Percentiles rank a stretch among this genome's conserved stretches.
Conservation (phyloP, 495 filamentous ascomycete species). For the Penicillium manginii region DNA sequence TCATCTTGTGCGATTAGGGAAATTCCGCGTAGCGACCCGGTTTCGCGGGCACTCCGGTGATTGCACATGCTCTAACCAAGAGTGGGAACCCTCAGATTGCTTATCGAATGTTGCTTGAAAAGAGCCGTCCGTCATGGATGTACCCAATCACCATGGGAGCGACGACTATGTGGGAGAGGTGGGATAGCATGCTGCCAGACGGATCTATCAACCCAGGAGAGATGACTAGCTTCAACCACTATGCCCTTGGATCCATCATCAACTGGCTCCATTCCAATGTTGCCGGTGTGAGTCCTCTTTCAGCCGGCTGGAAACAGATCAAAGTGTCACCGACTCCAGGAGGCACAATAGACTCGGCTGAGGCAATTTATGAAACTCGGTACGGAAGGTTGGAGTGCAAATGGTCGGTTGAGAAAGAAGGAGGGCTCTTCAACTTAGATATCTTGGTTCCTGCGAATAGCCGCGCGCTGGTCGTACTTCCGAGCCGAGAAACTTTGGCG, state of each 20-base stretch:
- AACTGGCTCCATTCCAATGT: constrained; percentile 37
- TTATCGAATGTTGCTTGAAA: constrained; percentile 48
- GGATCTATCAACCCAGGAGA: constrained; percentile 55
- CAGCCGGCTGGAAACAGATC: constrained; percentile 13
- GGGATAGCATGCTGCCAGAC: constrained; percentile 57
- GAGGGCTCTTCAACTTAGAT: background rate
- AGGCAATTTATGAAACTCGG: constrained; percentile 4
- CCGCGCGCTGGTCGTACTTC: constrained; percentile 4
- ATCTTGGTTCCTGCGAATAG: constrained; percentile 7
- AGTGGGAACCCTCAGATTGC: constrained; percentile 34
- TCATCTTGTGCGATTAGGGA: constrained; percentile 31
- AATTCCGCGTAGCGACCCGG: constrained; percentile 58
- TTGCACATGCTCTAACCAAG: constrained; percentile 48
- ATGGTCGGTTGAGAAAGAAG: constrained; percentile 1
- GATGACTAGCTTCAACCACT: constrained; percentile 63
- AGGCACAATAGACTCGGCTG: constrained; percentile 4
- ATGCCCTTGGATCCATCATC: constrained; percentile 48
- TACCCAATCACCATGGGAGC: constrained; percentile 56
- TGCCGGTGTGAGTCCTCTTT: constrained; percentile 26
- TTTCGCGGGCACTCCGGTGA: constrained; percentile 58
- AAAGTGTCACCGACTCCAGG: constrained; percentile 7
- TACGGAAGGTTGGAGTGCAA: constrained; percentile 8
- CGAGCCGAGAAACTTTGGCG: background rate
- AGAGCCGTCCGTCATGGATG: constrained; percentile 51
- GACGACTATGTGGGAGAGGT: constrained; percentile 61